phyloP scores from a whole-genome alignment of 495 filamentous ascomycete genomes.

The Aspergillus kassunensis region DNA sequence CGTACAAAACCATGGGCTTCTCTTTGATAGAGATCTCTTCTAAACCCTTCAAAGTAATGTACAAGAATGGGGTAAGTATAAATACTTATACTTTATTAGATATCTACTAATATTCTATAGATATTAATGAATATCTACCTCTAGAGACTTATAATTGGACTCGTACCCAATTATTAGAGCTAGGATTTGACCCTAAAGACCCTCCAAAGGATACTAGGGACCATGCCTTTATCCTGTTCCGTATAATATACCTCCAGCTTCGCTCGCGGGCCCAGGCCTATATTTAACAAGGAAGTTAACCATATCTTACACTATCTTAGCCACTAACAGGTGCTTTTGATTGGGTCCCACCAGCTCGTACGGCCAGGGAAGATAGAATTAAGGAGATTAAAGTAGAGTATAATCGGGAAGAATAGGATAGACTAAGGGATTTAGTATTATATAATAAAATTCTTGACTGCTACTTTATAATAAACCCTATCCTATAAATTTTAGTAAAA shows the following conservation, averaged over 20 bases:
- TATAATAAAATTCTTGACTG: too few species aligned
- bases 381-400: too few species aligned
- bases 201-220: background rate
- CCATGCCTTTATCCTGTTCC: background rate
- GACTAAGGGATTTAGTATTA: too few species aligned
- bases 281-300: background rate
- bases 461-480: too few species aligned
- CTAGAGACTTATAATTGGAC: background rate
- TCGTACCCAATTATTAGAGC: background rate
- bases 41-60: conserved; percentile 6
- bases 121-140: conserved; percentile 9
- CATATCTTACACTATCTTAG: background rate
- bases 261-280: background rate
- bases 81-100: too few species aligned
- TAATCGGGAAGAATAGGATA: too few species aligned
- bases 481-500: too few species aligned
- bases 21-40: conserved; percentile 4
- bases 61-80: conserved; percentile 4
- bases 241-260: conserved; percentile 9
- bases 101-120: background rate
- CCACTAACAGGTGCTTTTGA: background rate
- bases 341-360: too few species aligned
- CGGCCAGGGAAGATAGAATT: too few species aligned
- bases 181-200: conserved; percentile 1
- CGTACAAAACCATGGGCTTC: conserved; percentile 14